Conservation (phyloP, 768 basidiomycete species). For the Stropharia rugosoannulata region DNA sequence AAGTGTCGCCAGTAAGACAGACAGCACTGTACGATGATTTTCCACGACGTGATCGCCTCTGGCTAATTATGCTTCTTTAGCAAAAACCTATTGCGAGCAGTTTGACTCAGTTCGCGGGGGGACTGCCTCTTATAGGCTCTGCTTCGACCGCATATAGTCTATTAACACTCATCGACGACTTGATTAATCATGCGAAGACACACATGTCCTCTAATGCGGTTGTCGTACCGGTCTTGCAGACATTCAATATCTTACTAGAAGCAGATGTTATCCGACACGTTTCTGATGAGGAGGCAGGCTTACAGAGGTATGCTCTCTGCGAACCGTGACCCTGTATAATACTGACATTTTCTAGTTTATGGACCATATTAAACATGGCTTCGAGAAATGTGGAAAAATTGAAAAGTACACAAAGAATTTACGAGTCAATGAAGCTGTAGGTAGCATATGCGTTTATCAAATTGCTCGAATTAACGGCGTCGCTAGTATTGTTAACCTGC, state of each 20-base stretch:
- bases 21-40: constrained; percentile 67
- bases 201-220: constrained; percentile 65
- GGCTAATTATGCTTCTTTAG: constrained; percentile 32
- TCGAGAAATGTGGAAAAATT: constrained; percentile 63
- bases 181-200: constrained; percentile 50
- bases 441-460: background rate
- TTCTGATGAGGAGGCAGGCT: constrained; percentile 42
- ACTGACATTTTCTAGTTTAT: constrained; percentile 41
- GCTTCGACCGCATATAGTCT: constrained; percentile 42
- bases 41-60: constrained; percentile 5
- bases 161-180: constrained; percentile 52
- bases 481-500: constrained; percentile 63
- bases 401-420: constrained; percentile 83
- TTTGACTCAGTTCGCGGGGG: constrained; percentile 55
- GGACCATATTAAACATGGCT: constrained; percentile 51
- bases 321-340: constrained; percentile 23
- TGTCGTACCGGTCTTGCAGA: constrained; percentile 82
- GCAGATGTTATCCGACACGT: constrained; percentile 57
- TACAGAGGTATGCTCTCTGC: constrained; percentile 49
- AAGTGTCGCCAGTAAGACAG: constrained; percentile 82
- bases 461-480: constrained; percentile 3
- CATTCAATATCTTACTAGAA: constrained; percentile 72
- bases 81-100: constrained; percentile 67
- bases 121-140: constrained; percentile 42
- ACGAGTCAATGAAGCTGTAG: constrained; percentile 84